A percentile compares a stretch with the other conserved stretches of the same genome.
phyloP scores from a whole-genome alignment of 148 eudicot species.

The Chenopodium berlandieri region DNA sequence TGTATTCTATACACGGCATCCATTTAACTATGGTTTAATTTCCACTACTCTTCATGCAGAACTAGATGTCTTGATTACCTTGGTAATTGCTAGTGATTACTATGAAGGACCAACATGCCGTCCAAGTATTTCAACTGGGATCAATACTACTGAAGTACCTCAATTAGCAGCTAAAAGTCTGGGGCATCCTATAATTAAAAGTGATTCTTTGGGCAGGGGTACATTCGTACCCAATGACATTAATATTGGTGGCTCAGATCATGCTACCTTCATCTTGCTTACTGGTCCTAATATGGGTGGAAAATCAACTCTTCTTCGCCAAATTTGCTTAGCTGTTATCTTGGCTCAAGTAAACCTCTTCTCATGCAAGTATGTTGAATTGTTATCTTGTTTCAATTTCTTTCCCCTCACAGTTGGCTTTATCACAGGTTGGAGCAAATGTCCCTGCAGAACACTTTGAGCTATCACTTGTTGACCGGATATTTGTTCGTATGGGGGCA shows the following conservation, averaged over 20 bases:
- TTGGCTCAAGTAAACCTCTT: slow-evolving; percentile 76
- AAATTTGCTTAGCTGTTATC: slow-evolving; percentile 93
- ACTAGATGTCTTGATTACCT: slow-evolving; percentile 83
- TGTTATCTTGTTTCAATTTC: background rate
- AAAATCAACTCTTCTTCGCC: slow-evolving; percentile 97
- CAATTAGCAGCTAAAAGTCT: slow-evolving; percentile 66
- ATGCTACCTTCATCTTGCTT: slow-evolving; percentile 77
- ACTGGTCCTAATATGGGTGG: slow-evolving; percentile 99
- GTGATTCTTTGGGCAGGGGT: slow-evolving; percentile 75
- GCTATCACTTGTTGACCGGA: slow-evolving; percentile 80
- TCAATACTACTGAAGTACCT: slow-evolving; percentile 45
- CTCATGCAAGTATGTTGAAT: background rate
- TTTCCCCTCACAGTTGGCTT: slow-evolving; percentile 24
- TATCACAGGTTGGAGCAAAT: slow-evolving; percentile 79
- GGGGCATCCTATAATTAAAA: slow-evolving; percentile 83
- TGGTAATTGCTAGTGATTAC: slow-evolving; percentile 82
- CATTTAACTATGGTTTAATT: slow-evolving; percentile 13
- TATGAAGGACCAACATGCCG: slow-evolving; percentile 89
- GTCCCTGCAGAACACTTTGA: slow-evolving; percentile 86
- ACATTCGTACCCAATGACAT: slow-evolving; percentile 91
- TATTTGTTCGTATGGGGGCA: slow-evolving; percentile 99
- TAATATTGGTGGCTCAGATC: slow-evolving; percentile 65
- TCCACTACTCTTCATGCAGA: slow-evolving; percentile 50
- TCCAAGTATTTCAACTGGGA: slow-evolving; percentile 49
- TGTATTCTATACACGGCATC: background rate